Conservation (phyloP, 2,329 filamentous ascomycete genomes). For the Pseudofabraea citricarpa region DNA sequence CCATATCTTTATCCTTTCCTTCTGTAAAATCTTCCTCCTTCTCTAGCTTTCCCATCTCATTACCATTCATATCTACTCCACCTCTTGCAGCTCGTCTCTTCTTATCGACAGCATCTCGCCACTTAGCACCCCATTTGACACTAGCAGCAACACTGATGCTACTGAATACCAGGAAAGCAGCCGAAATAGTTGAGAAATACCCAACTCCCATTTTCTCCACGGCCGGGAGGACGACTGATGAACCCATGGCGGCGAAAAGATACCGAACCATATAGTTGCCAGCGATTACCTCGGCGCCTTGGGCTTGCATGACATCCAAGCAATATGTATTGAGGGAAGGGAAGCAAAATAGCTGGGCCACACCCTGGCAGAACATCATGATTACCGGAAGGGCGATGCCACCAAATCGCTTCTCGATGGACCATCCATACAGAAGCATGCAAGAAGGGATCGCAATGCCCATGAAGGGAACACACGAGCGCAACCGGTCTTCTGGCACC, state of each 20-base stretch:
- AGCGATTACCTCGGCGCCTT: constrained; percentile 69
- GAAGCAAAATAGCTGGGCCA: constrained; percentile 72
- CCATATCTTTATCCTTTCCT: background rate
- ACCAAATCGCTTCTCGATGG: constrained; percentile 43
- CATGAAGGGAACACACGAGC: constrained; percentile 52
- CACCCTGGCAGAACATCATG: constrained; percentile 69
- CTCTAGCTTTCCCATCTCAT: constrained; percentile 6
- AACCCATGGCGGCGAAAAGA: constrained; percentile 66
- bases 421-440: constrained; percentile 67
- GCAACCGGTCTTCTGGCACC: constrained; percentile 64
- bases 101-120: constrained; percentile 41
- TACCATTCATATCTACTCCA: no score
- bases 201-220: constrained; percentile 73
- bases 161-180: constrained; percentile 42
- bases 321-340: constrained; percentile 76
- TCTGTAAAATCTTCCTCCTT: background rate
- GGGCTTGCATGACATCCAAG: constrained; percentile 71
- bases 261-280: constrained; percentile 79
- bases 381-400: constrained; percentile 60
- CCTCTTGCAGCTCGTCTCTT: constrained; percentile 32
- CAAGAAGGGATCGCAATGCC: constrained; percentile 53
- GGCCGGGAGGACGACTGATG: constrained; percentile 68
- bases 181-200: constrained; percentile 69
- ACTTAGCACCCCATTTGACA: constrained; percentile 7
- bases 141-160: background rate